Conservation (phyloP, 2,329 filamentous ascomycete species). For the Colletotrichum trifolii region DNA sequence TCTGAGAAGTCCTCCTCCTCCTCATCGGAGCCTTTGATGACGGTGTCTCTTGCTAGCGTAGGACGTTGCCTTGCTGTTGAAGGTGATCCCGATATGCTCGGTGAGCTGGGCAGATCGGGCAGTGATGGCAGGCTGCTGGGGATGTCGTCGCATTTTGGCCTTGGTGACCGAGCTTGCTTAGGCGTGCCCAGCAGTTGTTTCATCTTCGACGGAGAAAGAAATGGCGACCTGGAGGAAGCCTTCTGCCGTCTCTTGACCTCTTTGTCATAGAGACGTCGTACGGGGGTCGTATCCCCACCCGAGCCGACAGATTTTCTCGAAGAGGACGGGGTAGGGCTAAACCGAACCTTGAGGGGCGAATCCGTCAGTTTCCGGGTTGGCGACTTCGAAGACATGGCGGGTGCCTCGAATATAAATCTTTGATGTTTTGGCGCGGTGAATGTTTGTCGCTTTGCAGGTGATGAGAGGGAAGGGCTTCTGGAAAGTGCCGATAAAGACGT, state of each 20-base stretch:
- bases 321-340: constrained; percentile 20
- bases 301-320: constrained; percentile 8
- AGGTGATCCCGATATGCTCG: constrained; percentile 40
- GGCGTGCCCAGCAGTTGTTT: background rate
- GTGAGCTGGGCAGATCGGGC: constrained; percentile 34
- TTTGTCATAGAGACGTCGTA: constrained; percentile 19
- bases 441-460: background rate
- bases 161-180: constrained; percentile 6
- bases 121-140: constrained; percentile 16
- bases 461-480: background rate
- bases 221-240: constrained; percentile 9
- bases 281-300: constrained; percentile 21
- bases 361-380: constrained; percentile 1
- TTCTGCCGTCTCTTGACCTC: constrained; percentile 9
- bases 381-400: background rate
- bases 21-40: constrained; percentile 78
- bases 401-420: background rate
- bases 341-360: constrained; percentile 25
- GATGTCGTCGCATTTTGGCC: constrained; percentile 1
- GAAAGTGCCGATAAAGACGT: constrained; percentile 23
- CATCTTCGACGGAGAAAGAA: constrained; percentile 1
- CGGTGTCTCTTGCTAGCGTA: constrained; percentile 58
- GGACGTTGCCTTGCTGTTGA: constrained; percentile 38
- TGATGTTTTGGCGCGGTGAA: constrained; percentile 9
- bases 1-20: constrained; percentile 71